phyloP scores from a whole-genome alignment of 768 basidiomycete genomes.

The Phallus indusiatus region DNA sequence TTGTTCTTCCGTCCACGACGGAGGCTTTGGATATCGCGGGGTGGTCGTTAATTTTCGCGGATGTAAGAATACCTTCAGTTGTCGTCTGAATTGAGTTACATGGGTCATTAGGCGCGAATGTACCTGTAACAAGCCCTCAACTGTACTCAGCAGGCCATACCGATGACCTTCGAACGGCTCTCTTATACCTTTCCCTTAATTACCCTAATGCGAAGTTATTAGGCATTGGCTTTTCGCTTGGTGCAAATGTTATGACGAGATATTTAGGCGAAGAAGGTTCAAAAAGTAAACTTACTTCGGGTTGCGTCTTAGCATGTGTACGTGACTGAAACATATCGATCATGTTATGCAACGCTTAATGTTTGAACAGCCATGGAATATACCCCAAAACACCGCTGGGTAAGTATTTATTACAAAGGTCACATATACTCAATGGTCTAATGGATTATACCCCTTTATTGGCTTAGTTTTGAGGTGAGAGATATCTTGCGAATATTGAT shows the following conservation, averaged over 20 bases:
- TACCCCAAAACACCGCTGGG: slow-evolving; percentile 28
- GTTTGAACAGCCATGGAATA: slow-evolving; percentile 38
- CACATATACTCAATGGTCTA: neutral
- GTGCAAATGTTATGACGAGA: slow-evolving; percentile 82
- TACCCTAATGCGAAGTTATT: slow-evolving; percentile 78
- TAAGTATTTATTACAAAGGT: slow-evolving; percentile 15
- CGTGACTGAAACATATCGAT: slow-evolving; percentile 21
- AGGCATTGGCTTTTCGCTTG: slow-evolving; percentile 91
- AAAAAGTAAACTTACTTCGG: slow-evolving; percentile 50
- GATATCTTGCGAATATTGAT: neutral
- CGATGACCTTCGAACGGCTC: slow-evolving; percentile 75
- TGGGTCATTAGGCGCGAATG: slow-evolving; percentile 57
- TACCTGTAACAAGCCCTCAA: slow-evolving; percentile 72
- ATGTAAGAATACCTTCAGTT: slow-evolving; percentile 41
- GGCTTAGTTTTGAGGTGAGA: slow-evolving; percentile 1
- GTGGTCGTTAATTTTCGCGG: slow-evolving; percentile 91
- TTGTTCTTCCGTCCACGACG: slow-evolving; percentile 56
- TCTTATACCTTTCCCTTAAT: slow-evolving; percentile 60
- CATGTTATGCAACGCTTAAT: slow-evolving; percentile 6
- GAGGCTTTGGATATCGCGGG: slow-evolving; percentile 83
- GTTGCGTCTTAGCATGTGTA: slow-evolving; percentile 71
- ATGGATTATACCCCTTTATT: neutral
- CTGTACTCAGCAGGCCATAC: slow-evolving; percentile 87
- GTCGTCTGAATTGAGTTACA: neutral
- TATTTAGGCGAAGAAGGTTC: slow-evolving; percentile 82